Percentiles rank a stretch among this genome's conserved stretches.
Conservation (phyloP, 2,329 filamentous ascomycete genomes). For the Microsporum ferrugineum region DNA sequence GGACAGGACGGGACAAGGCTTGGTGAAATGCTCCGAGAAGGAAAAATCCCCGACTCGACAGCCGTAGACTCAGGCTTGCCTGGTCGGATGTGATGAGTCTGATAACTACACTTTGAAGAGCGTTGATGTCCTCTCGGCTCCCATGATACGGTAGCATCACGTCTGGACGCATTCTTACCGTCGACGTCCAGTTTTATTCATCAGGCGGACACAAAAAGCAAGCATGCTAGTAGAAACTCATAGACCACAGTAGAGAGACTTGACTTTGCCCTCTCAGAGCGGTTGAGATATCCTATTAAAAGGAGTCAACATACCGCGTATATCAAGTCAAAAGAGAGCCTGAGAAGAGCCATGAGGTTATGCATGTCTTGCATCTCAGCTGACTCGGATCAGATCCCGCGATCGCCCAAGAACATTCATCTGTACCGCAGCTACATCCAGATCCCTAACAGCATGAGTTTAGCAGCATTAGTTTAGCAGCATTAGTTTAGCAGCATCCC, state of each 20-base stretch:
- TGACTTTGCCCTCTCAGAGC: background rate
- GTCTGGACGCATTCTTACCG: background rate
- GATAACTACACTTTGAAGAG: background rate
- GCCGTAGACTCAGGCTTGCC: background rate
- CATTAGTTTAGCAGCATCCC: background rate
- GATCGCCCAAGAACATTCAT: background rate
- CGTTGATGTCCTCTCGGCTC: background rate
- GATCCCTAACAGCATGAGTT: background rate
- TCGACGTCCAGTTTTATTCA: background rate
- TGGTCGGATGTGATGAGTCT: background rate
- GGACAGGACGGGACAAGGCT: background rate
- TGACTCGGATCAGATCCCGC: constrained; percentile 3
- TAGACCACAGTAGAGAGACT: background rate
- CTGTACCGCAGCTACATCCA: background rate
- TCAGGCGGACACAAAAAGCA: constrained; percentile 4
- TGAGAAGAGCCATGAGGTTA: background rate
- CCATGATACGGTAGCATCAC: background rate
- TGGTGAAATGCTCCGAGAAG: background rate
- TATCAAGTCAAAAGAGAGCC: background rate
- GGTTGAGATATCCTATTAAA: background rate
- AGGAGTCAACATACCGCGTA: background rate
- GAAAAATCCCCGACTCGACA: background rate
- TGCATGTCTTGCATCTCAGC: constrained; percentile 1
- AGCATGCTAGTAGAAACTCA: background rate
- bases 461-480: no score